Conservation (phyloP, 192 early-diverging fungal genomes). For the Coemansia aciculifera region DNA sequence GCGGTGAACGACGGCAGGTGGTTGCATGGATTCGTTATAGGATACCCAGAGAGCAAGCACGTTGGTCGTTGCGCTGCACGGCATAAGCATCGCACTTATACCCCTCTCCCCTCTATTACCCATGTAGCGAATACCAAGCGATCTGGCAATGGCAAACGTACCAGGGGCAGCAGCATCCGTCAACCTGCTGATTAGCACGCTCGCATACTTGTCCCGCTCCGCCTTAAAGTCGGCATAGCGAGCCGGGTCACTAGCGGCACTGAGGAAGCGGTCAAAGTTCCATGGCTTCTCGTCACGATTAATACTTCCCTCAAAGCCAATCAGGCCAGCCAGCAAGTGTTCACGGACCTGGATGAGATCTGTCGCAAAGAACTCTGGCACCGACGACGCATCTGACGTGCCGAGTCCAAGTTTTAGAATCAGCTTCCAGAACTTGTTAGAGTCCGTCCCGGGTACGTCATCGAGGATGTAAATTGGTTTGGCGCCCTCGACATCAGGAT, state of each 20-base stretch:
- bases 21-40: background rate
- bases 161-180: background rate
- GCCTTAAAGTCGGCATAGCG: background rate
- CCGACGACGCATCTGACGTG: background rate
- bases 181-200: background rate
- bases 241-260: background rate
- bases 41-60: slow-evolving; percentile 7
- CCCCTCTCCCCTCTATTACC: too few relatives aligned
- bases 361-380: slow-evolving; percentile 18
- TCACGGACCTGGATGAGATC: slow-evolving; percentile 22
- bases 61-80: slow-evolving; percentile 28
- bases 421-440: slow-evolving; percentile 3
- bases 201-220: slow-evolving; percentile 7
- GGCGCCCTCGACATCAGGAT: background rate
- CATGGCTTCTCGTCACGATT: background rate
- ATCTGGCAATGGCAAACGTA: slow-evolving; percentile 14
- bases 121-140: slow-evolving; percentile 15
- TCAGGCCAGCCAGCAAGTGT: slow-evolving; percentile 20
- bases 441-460: background rate
- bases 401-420: background rate
- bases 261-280: background rate
- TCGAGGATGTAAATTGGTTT: background rate
- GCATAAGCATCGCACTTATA: background rate
- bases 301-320: background rate
- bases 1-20: slow-evolving; percentile 3